A percentile compares a stretch with the other conserved stretches of the same genome.
These are phyloP conservation scores for Ustilago hordei DNA, from an alignment of 1,284 basidiomycete genomes.

Conservation along the genomic window DNA sequence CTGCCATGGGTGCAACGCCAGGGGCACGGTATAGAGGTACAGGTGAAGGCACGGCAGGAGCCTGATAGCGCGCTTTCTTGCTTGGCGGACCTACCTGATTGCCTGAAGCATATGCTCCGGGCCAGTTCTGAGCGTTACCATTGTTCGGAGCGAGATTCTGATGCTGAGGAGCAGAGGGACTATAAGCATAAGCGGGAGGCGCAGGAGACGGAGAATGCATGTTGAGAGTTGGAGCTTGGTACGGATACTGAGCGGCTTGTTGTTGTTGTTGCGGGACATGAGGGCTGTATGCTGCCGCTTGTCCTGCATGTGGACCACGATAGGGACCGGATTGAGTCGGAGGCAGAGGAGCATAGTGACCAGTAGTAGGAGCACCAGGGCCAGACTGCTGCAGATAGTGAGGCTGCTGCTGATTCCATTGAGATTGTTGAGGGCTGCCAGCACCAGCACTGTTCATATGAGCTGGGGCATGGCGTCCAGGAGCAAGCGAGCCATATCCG, in stretches of 20 bases:
- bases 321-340: constrained; percentile 29
- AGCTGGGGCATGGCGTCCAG: constrained; percentile 16
- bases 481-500: constrained; percentile 50
- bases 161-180: constrained; percentile 19
- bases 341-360: constrained; percentile 19
- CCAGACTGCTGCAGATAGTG: constrained; percentile 52
- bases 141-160: constrained; percentile 15
- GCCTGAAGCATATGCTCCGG: constrained; percentile 29
- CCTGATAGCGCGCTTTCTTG: constrained; percentile 40
- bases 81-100: constrained; percentile 36
- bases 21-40: constrained; percentile 9
- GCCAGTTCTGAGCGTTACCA: constrained; percentile 22
- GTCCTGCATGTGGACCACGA: constrained; percentile 6
- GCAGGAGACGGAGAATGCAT: constrained; percentile 23
- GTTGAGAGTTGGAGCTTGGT: constrained; percentile 24
- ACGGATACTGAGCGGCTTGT: constrained; percentile 24
- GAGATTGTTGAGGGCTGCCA: constrained; percentile 33
- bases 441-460: constrained; percentile 17
- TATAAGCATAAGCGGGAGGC: constrained; percentile 21
- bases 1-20: constrained; percentile 10
- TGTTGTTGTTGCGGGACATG: constrained; percentile 21
- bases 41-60: constrained; percentile 13
- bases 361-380: constrained; percentile 15
- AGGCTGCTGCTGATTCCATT: constrained; percentile 56
- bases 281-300: constrained; percentile 26